Percentiles rank a stretch among this genome's conserved stretches.
These are phyloP conservation scores for Hemileccinum rubropunctum DNA, from an alignment of 768 basidiomycete species.

Conservation along the genomic window DNA sequence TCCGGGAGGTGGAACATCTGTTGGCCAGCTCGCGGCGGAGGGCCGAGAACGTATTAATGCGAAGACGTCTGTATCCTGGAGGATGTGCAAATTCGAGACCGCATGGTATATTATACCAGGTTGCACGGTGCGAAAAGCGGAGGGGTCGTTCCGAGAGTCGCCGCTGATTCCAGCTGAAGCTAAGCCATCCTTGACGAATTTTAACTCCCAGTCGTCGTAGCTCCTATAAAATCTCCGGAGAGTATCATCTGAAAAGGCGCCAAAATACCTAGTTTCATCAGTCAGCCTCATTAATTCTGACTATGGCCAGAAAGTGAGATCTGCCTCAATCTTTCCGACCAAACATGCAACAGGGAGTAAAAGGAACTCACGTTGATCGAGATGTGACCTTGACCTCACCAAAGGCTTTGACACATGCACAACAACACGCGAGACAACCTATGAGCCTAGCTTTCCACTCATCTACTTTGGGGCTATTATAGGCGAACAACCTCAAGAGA, in stretches of 20 bases:
- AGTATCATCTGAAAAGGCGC: conserved; percentile 52
- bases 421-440: conserved; percentile 58
- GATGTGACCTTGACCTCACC: conserved; percentile 64
- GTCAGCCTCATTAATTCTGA: conserved; percentile 10
- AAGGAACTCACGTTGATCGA: conserved; percentile 63
- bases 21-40: conserved; percentile 48
- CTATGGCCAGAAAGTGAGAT: conserved; percentile 6
- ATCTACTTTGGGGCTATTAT: conserved; percentile 54
- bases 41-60: conserved; percentile 26
- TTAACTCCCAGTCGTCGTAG: conserved; percentile 67
- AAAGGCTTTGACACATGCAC: conserved; percentile 66
- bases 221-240: conserved; percentile 56
- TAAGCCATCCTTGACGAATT: conserved; percentile 49
- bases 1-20: conserved; percentile 56
- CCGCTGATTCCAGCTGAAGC: conserved; percentile 26
- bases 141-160: conserved; percentile 8
- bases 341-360: background rate
- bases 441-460: conserved; percentile 61
- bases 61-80: conserved; percentile 50
- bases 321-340: conserved; percentile 5
- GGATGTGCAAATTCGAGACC: conserved; percentile 57
- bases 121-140: conserved; percentile 41
- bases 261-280: conserved; percentile 60
- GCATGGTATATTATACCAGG: conserved; percentile 60
- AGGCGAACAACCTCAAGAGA: conserved; percentile 80